phyloP scores from a whole-genome alignment of 2,329 filamentous ascomycete genomes.

The Penicillium expansum region DNA sequence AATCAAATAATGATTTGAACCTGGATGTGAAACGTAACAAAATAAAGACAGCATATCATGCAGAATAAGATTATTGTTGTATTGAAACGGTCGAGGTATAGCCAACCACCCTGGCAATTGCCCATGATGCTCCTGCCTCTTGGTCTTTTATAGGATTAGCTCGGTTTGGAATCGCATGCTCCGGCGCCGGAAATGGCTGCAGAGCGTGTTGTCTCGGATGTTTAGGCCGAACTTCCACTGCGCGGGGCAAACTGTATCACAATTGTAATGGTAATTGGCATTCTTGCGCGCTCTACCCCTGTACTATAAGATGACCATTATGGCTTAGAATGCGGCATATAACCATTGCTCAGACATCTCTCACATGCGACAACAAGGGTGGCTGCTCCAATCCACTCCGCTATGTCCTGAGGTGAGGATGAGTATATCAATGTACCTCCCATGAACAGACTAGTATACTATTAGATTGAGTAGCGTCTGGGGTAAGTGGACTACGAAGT shows the following conservation, averaged over 20 bases:
- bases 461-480: background rate
- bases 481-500: background rate
- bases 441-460: background rate
- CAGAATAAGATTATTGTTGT: background rate
- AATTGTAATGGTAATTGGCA: background rate
- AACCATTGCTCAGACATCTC: background rate
- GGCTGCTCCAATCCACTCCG: background rate
- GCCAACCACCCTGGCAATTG: background rate
- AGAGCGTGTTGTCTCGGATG: conserved; percentile 8
- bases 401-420: background rate
- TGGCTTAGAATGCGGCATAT: background rate
- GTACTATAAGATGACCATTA: background rate
- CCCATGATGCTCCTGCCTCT: background rate
- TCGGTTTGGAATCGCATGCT: background rate
- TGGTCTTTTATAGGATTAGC: background rate
- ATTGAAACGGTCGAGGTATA: background rate
- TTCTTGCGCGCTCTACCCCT: background rate
- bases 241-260: background rate
- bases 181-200: conserved; percentile 8
- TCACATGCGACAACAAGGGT: background rate
- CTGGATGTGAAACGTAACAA: background rate
- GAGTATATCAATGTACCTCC: background rate
- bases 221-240: conserved; percentile 12
- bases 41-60: background rate
- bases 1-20: background rate